These are phyloP conservation scores for Alternaria triticina DNA, from an alignment of 2,329 filamentous ascomycete genomes.

Conservation along the genomic window DNA sequence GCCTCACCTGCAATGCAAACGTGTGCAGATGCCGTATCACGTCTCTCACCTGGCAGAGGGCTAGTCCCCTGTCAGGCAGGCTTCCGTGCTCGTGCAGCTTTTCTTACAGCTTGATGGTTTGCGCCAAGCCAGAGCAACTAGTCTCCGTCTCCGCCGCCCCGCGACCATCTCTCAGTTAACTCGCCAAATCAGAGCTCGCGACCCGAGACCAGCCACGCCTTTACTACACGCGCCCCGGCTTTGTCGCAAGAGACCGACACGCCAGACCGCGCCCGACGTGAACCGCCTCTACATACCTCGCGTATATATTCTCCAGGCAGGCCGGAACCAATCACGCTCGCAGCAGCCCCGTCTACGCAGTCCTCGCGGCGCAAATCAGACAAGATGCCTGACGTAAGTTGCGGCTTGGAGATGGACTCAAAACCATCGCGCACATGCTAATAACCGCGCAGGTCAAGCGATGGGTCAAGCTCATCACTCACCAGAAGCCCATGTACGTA, in stretches of 20 bases:
- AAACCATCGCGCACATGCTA: constrained; percentile 10
- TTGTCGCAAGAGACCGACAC: constrained; percentile 13
- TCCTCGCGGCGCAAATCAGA: constrained; percentile 10
- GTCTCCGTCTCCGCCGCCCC: constrained; percentile 16
- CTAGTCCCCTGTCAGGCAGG: constrained; percentile 6
- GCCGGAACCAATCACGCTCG: neutral
- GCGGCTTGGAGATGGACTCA: neutral
- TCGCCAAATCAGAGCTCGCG: constrained; percentile 29
- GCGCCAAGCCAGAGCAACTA: constrained; percentile 20
- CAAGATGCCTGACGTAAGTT: constrained; percentile 56
- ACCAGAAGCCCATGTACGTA: constrained; percentile 86
- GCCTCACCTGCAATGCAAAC: neutral
- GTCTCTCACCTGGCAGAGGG: neutral
- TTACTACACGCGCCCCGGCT: constrained; percentile 15
- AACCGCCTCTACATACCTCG: neutral
- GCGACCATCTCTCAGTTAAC: constrained; percentile 18
- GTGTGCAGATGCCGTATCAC: neutral
- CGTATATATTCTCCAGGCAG: neutral
- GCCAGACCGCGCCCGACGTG: neutral
- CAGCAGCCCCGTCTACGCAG: neutral
- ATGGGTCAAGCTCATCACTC: constrained; percentile 89
- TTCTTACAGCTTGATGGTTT: constrained; percentile 12
- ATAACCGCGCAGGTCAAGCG: constrained; percentile 70
- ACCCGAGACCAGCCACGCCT: constrained; percentile 26
- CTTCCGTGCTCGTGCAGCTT: constrained; percentile 4